phyloP scores from a whole-genome alignment of 306 rosid species.

The Ammopiptanthus mongolicus region DNA sequence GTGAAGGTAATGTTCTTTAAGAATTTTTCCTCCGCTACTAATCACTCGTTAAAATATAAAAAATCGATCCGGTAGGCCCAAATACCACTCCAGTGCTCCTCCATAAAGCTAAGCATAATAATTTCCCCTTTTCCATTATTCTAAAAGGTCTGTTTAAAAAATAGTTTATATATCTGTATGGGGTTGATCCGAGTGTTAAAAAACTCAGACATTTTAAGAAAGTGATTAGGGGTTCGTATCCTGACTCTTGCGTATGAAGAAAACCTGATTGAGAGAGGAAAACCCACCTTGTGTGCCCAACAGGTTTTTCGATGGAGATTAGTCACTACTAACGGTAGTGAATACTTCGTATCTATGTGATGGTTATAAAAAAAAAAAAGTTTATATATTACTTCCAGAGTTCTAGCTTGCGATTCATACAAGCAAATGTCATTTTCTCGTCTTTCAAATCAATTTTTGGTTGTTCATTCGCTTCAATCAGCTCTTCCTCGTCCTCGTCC shows the following conservation, averaged over 20 bases:
- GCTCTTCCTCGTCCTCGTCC: background rate
- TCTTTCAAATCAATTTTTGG: constrained; percentile 61
- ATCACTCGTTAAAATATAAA: constrained; percentile 4
- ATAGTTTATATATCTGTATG: constrained; percentile 39
- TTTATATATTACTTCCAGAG: constrained; percentile 39
- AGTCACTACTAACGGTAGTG: too few relatives aligned
- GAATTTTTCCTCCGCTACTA: background rate
- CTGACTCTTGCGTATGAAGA: too few relatives aligned
- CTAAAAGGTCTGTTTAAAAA: constrained; percentile 27
- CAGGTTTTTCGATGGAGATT: too few relatives aligned
- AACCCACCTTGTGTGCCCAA: too few relatives aligned
- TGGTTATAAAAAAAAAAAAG: too few relatives aligned
- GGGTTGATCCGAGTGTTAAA: too few relatives aligned
- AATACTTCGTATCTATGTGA: too few relatives aligned
- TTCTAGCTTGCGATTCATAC: constrained; percentile 72
- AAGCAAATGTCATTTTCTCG: constrained; percentile 65
- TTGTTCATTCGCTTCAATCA: constrained; percentile 67
- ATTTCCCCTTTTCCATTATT: constrained; percentile 35
- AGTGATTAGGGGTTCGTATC: too few relatives aligned
- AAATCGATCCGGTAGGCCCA: constrained; percentile 47
- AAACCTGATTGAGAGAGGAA: too few relatives aligned
- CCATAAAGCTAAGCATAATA: constrained; percentile 70
- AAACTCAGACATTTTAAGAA: too few relatives aligned
- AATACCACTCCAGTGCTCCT: constrained; percentile 61
- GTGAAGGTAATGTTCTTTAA: constrained; percentile 24